Evolutionary conservation across 257 asterid genomes (phyloP).

Genomic region (Capsicum pubescens): DNA sequence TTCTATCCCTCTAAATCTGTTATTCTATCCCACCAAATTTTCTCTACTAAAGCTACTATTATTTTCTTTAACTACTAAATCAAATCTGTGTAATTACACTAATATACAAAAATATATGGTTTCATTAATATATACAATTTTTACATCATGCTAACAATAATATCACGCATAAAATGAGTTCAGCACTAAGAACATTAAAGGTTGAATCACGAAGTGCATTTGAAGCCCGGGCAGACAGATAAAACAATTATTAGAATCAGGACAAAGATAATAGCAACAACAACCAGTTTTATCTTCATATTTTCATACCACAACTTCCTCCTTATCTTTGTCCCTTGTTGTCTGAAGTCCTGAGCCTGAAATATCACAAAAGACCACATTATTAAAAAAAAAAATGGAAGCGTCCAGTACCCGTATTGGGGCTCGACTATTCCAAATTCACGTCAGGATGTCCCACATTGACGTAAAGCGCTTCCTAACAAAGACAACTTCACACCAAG

Average conservation of each 20-base stretch:
- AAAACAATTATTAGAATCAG: slow-evolving; percentile 45
- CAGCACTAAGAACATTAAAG: neutral
- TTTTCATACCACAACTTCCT: slow-evolving; percentile 60
- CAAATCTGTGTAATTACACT: too few species aligned
- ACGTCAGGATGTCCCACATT: neutral
- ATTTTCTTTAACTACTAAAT: too few species aligned
- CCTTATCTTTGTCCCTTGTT: slow-evolving; percentile 52
- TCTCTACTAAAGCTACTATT: too few species aligned
- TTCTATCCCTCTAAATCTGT: too few species aligned
- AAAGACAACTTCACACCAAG: neutral
- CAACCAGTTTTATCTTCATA: slow-evolving; percentile 57
- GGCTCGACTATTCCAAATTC: neutral
- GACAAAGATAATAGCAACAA: slow-evolving; percentile 38
- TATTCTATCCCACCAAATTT: too few species aligned
- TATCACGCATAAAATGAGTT: too few species aligned
- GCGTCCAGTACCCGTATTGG: too few species aligned
- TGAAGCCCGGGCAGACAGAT: slow-evolving; percentile 53
- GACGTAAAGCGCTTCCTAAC: neutral
- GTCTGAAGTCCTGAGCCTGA: slow-evolving; percentile 60
- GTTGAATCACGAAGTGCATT: slow-evolving; percentile 37
- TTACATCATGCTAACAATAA: too few species aligned
- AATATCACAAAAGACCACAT: neutral
- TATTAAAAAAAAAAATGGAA: too few species aligned
- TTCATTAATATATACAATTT: too few species aligned
- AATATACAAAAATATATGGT: too few species aligned